A percentile compares a stretch with the other conserved stretches of the same genome.
phyloP scores from a whole-genome alignment of 164 flowering plant species.

The Akebia trifoliata region DNA sequence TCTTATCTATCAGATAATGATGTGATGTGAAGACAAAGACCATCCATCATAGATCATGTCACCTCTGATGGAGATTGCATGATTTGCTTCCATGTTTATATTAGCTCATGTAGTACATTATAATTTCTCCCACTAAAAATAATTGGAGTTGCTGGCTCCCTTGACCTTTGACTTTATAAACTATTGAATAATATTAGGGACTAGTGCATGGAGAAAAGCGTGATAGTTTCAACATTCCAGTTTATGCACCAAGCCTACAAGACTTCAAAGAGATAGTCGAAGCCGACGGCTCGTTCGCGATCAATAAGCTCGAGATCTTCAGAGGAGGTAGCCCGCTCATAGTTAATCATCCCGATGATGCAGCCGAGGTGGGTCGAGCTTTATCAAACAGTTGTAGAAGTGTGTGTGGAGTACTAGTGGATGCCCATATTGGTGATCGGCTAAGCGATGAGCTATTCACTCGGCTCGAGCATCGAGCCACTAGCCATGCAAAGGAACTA shows the following conservation, averaged over 20 bases:
- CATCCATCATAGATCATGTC: too few relatives aligned
- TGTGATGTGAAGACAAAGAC: too few relatives aligned
- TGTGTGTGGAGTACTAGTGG: conserved; percentile 80
- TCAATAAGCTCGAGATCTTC: conserved; percentile 63
- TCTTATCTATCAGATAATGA: too few relatives aligned
- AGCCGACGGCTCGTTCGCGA: conserved; percentile 54
- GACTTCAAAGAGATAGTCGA: conserved; percentile 89
- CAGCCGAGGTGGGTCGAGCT: conserved; percentile 70
- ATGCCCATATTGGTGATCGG: conserved; percentile 76
- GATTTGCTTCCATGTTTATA: too few relatives aligned
- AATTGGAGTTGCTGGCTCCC: not conserved
- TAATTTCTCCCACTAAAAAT: too few relatives aligned
- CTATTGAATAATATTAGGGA: conserved; percentile 32
- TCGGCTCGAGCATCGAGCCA: conserved; percentile 52
- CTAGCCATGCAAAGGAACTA: conserved; percentile 57
- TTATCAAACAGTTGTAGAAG: conserved; percentile 66
- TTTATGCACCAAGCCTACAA: conserved; percentile 74
- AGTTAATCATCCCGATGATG: conserved; percentile 59
- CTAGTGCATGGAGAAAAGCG: conserved; percentile 46
- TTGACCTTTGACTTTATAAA: not conserved
- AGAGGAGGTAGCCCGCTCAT: conserved; percentile 86
- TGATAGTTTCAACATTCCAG: conserved; percentile 83
- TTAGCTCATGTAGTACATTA: too few relatives aligned
- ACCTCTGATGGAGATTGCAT: too few relatives aligned
- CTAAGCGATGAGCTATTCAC: conserved; percentile 62